Percentiles rank a stretch among this genome's conserved stretches.
Conservation (phyloP, 805 yeast species). For the Teunomyces gatunensis region DNA sequence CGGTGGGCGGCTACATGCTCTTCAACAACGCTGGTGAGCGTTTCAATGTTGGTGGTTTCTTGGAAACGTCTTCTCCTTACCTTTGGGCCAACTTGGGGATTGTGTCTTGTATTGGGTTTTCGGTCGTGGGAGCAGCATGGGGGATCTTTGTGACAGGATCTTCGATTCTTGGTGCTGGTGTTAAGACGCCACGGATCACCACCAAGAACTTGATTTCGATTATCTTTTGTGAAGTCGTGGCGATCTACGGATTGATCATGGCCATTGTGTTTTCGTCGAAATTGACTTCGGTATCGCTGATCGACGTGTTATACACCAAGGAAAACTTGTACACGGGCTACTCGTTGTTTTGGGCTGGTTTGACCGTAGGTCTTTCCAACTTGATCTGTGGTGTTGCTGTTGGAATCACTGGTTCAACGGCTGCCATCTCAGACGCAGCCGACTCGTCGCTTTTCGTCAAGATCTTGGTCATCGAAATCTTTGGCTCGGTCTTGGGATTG, state of each 20-base stretch:
- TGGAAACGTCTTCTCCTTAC: slow-evolving; percentile 85
- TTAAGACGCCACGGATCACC: slow-evolving; percentile 94
- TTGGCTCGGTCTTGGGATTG: slow-evolving; percentile 93
- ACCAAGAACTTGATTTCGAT: slow-evolving; percentile 95
- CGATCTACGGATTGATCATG: slow-evolving; percentile 96
- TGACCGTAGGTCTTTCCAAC: slow-evolving; percentile 91
- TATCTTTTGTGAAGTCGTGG: slow-evolving; percentile 98
- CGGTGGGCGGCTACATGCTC: slow-evolving; percentile 58
- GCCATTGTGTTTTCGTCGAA: slow-evolving; percentile 96
- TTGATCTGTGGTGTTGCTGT: slow-evolving; percentile 96
- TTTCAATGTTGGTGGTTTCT: slow-evolving; percentile 87
- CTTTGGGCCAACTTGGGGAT: slow-evolving; percentile 96
- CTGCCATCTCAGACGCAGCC: slow-evolving; percentile 97
- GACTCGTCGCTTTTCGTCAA: slow-evolving; percentile 93
- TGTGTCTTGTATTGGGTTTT: slow-evolving; percentile 84
- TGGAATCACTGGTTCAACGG: slow-evolving; percentile 98
- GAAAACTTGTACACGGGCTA: slow-evolving; percentile 92
- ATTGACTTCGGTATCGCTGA: slow-evolving; percentile 58
- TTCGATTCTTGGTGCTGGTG: slow-evolving; percentile 96
- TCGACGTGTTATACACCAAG: slow-evolving; percentile 64
- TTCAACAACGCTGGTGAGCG: slow-evolving; percentile 91
- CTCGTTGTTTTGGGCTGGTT: slow-evolving; percentile 96
- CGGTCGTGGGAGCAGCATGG: slow-evolving; percentile 99
- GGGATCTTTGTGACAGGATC: slow-evolving; percentile 96
- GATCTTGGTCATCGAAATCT: slow-evolving; percentile 94